Base-by-base conservation (phyloP, 1,284 basidiomycete genomes). In the Singerocomus inundabilis region DNA sequence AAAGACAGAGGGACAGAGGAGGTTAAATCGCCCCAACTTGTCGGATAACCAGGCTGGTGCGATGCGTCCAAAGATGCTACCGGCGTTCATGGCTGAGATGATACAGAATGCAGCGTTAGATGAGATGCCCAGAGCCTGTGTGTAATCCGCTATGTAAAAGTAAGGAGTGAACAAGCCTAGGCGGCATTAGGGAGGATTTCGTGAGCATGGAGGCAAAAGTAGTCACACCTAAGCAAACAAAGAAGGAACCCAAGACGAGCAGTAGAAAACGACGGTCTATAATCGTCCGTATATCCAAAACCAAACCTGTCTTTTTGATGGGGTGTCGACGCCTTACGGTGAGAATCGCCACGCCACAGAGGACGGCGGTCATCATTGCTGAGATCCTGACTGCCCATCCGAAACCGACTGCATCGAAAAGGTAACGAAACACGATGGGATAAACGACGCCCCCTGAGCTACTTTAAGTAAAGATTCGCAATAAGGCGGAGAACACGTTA, bases 101-200 rank as follows among this genome's bases (percentile, higher is more conserved):
- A 82, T 72, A 56, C 76, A 75, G 63, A 81, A 79, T 1, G 75
- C 70, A 30, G 67, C 65, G 30, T 66, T 55, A 3, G 72, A 55
- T 10, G 71, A 53, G 25, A 77, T 63, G 28, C 63, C 62, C 49
- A 72, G 62, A 42, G 66, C 71, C 61, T 74, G 63, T 9, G 76
- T 71, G 62, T 79, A 85, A 38, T 76, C 71, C 29, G 78, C 73
- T 46, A 86, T 77, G 68, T 80, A 86, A 62, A 84, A 82, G 60
- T 78, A 80, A 2, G 83, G 83, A 28, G 78, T 79, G 66, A 84
- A 86, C 8, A 85, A 64, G 25, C 79, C 81, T 82, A 45, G 75
- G 63, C 77, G 81, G 6, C 79, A 57, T 38, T 74, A 80, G 78
- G 45, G 44, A 34, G n/a, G 28, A 24, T 47, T 41, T 36, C 1